phyloP scores from a whole-genome alignment of 2,329 filamentous ascomycete species.

The Alternaria triticina region DNA sequence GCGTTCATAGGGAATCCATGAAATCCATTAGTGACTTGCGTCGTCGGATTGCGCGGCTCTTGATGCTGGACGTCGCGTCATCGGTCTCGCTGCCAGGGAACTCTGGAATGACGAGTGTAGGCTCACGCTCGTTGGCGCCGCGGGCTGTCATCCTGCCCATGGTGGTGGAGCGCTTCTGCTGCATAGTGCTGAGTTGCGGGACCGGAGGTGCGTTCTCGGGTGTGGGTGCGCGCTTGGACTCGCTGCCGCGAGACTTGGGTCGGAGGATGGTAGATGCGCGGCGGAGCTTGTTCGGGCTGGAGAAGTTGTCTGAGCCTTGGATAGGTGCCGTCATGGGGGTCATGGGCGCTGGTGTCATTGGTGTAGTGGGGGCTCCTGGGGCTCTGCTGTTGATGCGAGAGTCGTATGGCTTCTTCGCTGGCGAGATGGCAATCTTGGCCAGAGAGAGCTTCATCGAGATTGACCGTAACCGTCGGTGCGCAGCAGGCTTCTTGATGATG shows the following conservation, averaged over 20 bases:
- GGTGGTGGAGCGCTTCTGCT: conserved; percentile 20
- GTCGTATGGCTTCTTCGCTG: conserved; percentile 42
- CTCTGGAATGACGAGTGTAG: conserved; percentile 41
- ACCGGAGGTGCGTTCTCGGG: conserved; percentile 34
- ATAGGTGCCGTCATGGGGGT: conserved; percentile 44
- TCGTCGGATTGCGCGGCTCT: conserved; percentile 40
- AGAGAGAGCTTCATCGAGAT: conserved; percentile 48
- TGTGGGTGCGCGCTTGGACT: conserved; percentile 23
- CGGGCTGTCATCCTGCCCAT: conserved; percentile 39
- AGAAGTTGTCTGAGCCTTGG: conserved; percentile 25
- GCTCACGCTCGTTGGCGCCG: conserved; percentile 45
- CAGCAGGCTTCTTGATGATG: conserved; percentile 41
- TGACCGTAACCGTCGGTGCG: conserved; percentile 46
- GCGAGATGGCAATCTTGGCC: conserved; percentile 46
- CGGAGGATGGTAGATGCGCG: conserved; percentile 41
- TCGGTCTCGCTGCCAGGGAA: conserved; percentile 31
- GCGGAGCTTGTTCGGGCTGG: conserved; percentile 34
- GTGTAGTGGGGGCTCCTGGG: conserved; percentile 35
- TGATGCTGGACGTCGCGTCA: conserved; percentile 27
- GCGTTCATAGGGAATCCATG: conserved; percentile 27
- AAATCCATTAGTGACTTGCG: conserved; percentile 48
- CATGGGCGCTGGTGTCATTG: conserved; percentile 33
- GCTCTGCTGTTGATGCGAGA: conserved; percentile 31
- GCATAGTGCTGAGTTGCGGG: conserved; percentile 22
- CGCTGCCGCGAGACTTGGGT: conserved; percentile 29